Base-by-base conservation (phyloP, 352 stramenopile genomes). In the Phytophthora boehmeriae region DNA sequence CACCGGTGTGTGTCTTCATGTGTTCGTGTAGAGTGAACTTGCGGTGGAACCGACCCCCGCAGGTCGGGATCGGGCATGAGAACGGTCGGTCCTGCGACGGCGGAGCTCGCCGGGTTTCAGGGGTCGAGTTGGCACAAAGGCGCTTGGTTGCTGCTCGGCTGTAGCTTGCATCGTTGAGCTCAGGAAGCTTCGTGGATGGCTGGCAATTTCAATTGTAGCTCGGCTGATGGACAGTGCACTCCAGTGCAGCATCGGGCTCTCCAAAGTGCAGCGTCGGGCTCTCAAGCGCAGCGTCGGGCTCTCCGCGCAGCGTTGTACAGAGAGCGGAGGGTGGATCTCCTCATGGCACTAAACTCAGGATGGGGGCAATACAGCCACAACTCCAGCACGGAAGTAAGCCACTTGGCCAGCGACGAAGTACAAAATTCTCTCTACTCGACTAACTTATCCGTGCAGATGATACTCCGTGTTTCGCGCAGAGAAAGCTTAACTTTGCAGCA, bases 1-100 rank as follows among this genome's bases (percentile, higher is more conserved):
- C 81, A 14, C 83, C 83, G 48, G 81, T 91, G 73, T 92, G 83
- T 39, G 82, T 93, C 71, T 90, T 90, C 50, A 88, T 76, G 58
- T 93, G 83, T 46, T 89, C 80, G 46, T 76, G 84, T 52, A 88
- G 64, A 30, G 81, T 90, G 55, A 87, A 90, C 44, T 86, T 87
- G 65, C 80, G 80, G 64, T 87, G 78, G 69, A 90, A 88, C 16
- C 76, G 74, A 14, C 75, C 70, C 13, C 54, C 61, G 49, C 76
- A 88, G n/a, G 62, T 66, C n/a, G 71, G 71, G 41, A 83, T 72
- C 17, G 68, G 71, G 49, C 78, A 88, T 34, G 56, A 34, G 43
- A 86, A 88, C 30, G 78, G 74, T 16, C 75, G 75, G 22, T 85
- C 70, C 9, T 73, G 46, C 30, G 66, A 71, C 11, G 61, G 66